Base-by-base conservation (phyloP, 257 asterid genomes). In the Jasminum sambac region DNA sequence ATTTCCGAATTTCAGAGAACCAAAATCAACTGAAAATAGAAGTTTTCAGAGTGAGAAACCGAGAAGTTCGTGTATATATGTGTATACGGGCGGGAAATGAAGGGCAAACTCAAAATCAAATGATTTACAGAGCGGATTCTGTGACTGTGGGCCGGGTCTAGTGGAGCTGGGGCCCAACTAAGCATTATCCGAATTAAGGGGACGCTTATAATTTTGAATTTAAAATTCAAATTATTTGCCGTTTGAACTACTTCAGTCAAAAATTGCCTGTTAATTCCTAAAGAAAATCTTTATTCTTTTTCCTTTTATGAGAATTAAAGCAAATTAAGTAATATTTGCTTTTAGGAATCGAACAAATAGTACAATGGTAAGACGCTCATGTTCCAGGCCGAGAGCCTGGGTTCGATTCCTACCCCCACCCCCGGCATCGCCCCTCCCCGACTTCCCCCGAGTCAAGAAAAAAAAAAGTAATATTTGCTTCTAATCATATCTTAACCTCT, bases 1-100 rank as follows among this genome's bases (percentile, higher is more conserved):
- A 64, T 63, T 74, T 50, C 62, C 11, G 62, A 55, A 55, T 55
- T 55, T 23, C 25, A 50, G 59, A 17, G 11, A 50, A 17, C 11
- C 12, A 50, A 50, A 50, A 50, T 50, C 8, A 50, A 50, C 59
- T 17, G 26, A 50, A 17, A 17, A 11, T 30, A 10, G 26, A 55
- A 23, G n/a, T 43, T 43, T 43, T 43, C 0, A 39, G 43, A 39
- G 43, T 30, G 36, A 39, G 50, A 43, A 43, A 43, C 8, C 43
- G n/a, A 43, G 16, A 70, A 55, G 62, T 55, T 34, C 36, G 62
- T 55, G 36, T 55, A 4, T 55, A 10, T 55, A 11, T 10, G 7
- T 24, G 26, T 21, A 14, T 23, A 23, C 21, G 36, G 62, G 62
- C 62, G 62, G 62, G 62, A 55, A 55, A 23, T 19, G 11, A 3